Percentiles rank a stretch among this genome's conserved stretches.
phyloP scores from a whole-genome alignment of 176 grass and related monocot genomes.

The Thinopyrum elongatum region DNA sequence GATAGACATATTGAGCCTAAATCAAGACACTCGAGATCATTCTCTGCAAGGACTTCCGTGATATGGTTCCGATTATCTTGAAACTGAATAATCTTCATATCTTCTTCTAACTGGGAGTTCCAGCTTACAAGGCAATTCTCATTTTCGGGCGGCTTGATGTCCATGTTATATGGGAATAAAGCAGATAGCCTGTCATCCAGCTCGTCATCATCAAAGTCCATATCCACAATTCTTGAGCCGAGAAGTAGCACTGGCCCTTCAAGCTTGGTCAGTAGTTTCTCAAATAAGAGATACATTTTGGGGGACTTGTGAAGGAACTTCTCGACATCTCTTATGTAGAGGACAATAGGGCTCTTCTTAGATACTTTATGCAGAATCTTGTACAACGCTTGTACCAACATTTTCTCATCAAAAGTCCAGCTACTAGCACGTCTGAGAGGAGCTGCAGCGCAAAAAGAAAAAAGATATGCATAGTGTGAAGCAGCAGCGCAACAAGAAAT shows the following conservation, averaged over 20 bases:
- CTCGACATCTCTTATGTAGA: slow-evolving; percentile 94
- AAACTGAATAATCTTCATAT: slow-evolving; percentile 84
- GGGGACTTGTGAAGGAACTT: slow-evolving; percentile 74
- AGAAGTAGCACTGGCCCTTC: slow-evolving; percentile 63
- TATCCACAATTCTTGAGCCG: slow-evolving; percentile 63
- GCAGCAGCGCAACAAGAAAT: background rate
- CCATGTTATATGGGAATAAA: slow-evolving; percentile 72
- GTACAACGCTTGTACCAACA: slow-evolving; percentile 88
- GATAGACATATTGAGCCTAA: slow-evolving; percentile 66
- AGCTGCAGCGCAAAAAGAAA: slow-evolving; percentile 46
- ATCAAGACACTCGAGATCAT: slow-evolving; percentile 87
- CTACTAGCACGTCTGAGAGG: slow-evolving; percentile 55
- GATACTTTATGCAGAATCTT: slow-evolving; percentile 80
- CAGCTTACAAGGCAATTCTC: slow-evolving; percentile 76
- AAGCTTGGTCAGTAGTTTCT: slow-evolving; percentile 78
- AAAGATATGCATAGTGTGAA: background rate
- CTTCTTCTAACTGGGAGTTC: slow-evolving; percentile 91
- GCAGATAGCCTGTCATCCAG: slow-evolving; percentile 57
- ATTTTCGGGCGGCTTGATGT: slow-evolving; percentile 69
- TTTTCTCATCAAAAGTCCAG: slow-evolving; percentile 85
- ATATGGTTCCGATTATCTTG: slow-evolving; percentile 87
- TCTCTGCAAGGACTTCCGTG: slow-evolving; percentile 68
- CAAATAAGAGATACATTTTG: slow-evolving; percentile 83
- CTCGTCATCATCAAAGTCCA: slow-evolving; percentile 55
- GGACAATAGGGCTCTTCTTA: slow-evolving; percentile 72